phyloP scores from a whole-genome alignment of 2,329 filamentous ascomycete genomes.

The Colletotrichum sp. region DNA sequence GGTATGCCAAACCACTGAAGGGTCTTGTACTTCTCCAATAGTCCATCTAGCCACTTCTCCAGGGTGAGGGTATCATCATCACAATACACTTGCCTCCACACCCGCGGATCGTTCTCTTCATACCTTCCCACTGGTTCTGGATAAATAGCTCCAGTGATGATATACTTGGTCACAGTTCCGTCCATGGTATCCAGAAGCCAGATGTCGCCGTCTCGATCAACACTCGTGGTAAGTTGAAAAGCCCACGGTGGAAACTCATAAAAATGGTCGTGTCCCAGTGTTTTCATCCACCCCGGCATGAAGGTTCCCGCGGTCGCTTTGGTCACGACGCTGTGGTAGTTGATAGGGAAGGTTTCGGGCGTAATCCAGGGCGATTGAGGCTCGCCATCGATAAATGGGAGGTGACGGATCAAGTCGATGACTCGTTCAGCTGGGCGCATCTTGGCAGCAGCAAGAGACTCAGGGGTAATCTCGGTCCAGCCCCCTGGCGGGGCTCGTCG shows the following conservation, averaged over 20 bases:
- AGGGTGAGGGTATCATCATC: background rate
- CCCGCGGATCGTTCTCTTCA: background rate
- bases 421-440: background rate
- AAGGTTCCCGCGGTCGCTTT: background rate
- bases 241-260: background rate
- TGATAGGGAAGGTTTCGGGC: background rate
- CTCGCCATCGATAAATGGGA: background rate
- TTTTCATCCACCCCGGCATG: background rate
- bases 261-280: background rate
- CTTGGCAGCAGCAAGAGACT: background rate
- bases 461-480: background rate
- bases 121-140: background rate
- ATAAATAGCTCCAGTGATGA: background rate
- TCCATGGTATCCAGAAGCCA: constrained; percentile 2
- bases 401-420: background rate
- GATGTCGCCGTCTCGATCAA: background rate
- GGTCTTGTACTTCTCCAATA: background rate
- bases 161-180: constrained; percentile 5
- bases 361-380: background rate
- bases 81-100: background rate
- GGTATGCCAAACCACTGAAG: background rate
- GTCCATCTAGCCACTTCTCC: background rate
- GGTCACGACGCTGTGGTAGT: background rate
- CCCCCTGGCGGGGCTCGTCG: background rate
- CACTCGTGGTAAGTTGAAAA: background rate